These are phyloP conservation scores for Tolypocladium ovalisporum DNA, from an alignment of 2,329 filamentous ascomycete genomes.

Conservation along the genomic window DNA sequence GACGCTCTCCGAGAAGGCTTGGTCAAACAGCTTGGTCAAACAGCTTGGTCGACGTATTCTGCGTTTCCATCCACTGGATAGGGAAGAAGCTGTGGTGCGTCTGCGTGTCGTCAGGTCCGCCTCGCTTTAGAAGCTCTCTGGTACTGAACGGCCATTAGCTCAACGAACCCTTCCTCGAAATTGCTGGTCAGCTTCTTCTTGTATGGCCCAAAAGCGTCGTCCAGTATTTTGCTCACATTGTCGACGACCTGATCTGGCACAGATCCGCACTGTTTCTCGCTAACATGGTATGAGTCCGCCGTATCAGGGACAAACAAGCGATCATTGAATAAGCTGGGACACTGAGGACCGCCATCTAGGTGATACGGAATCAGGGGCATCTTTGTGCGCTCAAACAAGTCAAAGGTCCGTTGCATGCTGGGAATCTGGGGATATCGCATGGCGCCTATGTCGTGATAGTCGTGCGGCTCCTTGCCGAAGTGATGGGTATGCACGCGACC, in stretches of 20 bases:
- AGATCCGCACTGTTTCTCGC: constrained; percentile 1
- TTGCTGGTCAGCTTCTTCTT: constrained; percentile 1
- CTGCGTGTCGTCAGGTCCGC: constrained; percentile 1
- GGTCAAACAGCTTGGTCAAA: constrained; percentile 20
- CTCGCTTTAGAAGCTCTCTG: constrained; percentile 10
- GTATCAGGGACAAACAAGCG: not conserved
- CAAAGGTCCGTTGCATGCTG: constrained; percentile 12
- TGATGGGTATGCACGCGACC: constrained; percentile 22
- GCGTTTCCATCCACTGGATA: constrained; percentile 12
- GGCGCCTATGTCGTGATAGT: constrained; percentile 30
- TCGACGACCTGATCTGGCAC: constrained; percentile 6
- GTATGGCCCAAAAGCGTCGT: constrained; percentile 2
- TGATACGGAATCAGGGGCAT: constrained; percentile 4
- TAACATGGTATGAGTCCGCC: constrained; percentile 3
- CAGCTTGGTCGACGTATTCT: constrained; percentile 14
- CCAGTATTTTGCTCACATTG: constrained; percentile 1
- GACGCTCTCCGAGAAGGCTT: constrained; percentile 22
- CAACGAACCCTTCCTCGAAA: constrained; percentile 1
- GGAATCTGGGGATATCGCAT: constrained; percentile 25
- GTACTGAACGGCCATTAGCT: constrained; percentile 7
- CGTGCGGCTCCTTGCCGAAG: constrained; percentile 16
- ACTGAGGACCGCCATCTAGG: not conserved
- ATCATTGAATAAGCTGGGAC: constrained; percentile 6
- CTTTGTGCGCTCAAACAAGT: constrained; percentile 2
- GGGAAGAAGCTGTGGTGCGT: constrained; percentile 6